These are phyloP conservation scores for Saxispiralis lemnorum DNA, from an alignment of 495 filamentous ascomycete species.

Conservation along the genomic window DNA sequence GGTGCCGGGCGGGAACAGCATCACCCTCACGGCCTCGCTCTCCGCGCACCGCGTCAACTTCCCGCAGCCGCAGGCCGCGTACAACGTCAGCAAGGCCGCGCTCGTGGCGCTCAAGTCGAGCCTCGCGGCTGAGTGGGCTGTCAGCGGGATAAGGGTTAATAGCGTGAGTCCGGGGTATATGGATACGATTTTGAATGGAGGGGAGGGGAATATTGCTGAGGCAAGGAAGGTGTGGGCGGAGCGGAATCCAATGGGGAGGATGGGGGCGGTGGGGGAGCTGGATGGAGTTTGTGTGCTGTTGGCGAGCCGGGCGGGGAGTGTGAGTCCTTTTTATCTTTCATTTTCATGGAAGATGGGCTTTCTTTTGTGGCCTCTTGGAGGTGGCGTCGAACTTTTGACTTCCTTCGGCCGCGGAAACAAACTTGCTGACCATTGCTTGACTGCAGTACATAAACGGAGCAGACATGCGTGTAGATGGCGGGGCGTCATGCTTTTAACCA, in stretches of 20 bases:
- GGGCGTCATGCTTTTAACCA: slow-evolving; percentile 4
- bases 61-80: slow-evolving; percentile 50
- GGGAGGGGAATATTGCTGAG: slow-evolving; percentile 34
- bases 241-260: slow-evolving; percentile 51
- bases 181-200: slow-evolving; percentile 64
- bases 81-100: slow-evolving; percentile 54
- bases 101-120: slow-evolving; percentile 39
- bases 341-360: no score
- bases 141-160: slow-evolving; percentile 49
- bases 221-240: slow-evolving; percentile 38
- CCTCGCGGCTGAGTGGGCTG: slow-evolving; percentile 50
- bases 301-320: slow-evolving; percentile 39
- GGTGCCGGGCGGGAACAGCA: slow-evolving; percentile 34
- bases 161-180: slow-evolving; percentile 59
- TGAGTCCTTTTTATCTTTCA: no score
- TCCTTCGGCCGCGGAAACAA: no score
- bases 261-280: slow-evolving; percentile 47
- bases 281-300: slow-evolving; percentile 50
- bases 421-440: no score
- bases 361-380: no score
- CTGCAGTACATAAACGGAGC: slow-evolving; percentile 44
- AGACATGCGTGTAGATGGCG: slow-evolving; percentile 43
- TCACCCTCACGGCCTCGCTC: slow-evolving; percentile 50
- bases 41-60: slow-evolving; percentile 50
- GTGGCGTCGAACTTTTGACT: no score